These are phyloP conservation scores for Echinosophora koreensis DNA, from an alignment of 306 rosid genomes.

Conservation along the genomic window DNA sequence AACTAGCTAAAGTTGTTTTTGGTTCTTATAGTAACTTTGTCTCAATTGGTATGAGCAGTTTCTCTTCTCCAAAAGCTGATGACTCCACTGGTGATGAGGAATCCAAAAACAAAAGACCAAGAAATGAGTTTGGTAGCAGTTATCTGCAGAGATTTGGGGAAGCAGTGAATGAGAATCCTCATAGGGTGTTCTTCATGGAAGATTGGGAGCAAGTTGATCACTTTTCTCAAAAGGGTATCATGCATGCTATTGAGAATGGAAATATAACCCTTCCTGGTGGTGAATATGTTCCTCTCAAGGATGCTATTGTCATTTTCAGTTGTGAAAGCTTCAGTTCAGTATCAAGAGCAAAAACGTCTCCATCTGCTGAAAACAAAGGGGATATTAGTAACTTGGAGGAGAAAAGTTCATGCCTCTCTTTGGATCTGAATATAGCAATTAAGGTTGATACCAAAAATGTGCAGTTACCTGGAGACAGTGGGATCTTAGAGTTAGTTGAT, in stretches of 20 bases:
- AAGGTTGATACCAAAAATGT: constrained; percentile 30
- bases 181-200: constrained; percentile 74
- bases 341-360: constrained; percentile 35
- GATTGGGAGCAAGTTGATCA: constrained; percentile 64
- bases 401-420: constrained; percentile 44
- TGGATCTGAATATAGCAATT: constrained; percentile 69
- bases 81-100: constrained; percentile 10
- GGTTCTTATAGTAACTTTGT: constrained; percentile 60
- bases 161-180: constrained; percentile 74
- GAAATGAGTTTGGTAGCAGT: constrained; percentile 51
- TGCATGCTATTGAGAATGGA: constrained; percentile 62
- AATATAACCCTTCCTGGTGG: constrained; percentile 52
- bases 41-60: constrained; percentile 53
- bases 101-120: constrained; percentile 51
- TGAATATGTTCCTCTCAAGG: constrained; percentile 60
- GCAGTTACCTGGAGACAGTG: constrained; percentile 30
- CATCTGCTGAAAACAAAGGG: constrained; percentile 32
- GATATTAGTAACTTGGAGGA: constrained; percentile 27
- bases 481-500: constrained; percentile 65
- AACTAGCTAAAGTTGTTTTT: constrained; percentile 65
- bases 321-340: constrained; percentile 47
- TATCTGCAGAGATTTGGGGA: constrained; percentile 68
- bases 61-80: constrained; percentile 29
- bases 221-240: constrained; percentile 61
- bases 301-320: constrained; percentile 67